Base-by-base conservation (phyloP, 441 rosid genomes). In the Euphorbia celastroides region DNA sequence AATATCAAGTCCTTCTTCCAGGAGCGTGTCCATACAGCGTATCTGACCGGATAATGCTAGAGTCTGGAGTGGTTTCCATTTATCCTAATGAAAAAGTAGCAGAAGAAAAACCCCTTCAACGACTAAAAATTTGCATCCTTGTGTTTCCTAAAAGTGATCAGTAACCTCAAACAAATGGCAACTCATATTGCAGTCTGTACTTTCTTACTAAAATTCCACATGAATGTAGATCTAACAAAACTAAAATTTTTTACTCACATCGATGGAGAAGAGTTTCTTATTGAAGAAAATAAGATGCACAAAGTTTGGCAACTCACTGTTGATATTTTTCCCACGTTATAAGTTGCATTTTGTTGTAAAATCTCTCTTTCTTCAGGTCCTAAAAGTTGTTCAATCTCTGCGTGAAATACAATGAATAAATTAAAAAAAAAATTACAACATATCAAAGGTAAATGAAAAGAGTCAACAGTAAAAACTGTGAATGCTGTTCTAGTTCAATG, bases 11-110 rank as follows among this genome's bases (percentile, higher is more conserved):
- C 89, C 94, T 73, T 73, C 72, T 57, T 75, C 92, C 67, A 93
- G 79, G 59, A 93, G 83, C 68, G 72, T 74, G 77, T 87, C 97
- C 88, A 90, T 88, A 57, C 30, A 70, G 19, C 63, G 83, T 73
- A 90, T 84, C 79, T 90, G 96, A 68, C 82, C 75, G 0, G 97
- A 88, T 32, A 93, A 74, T 20, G 86, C 86, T 16, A 90, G 88
- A 3, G 96, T 87, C 66, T 93, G 98, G 68, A 90, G 85, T 36
- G 90, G 96, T 72, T 78, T 87, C 97, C 98, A 93, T 75, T 83
- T 88, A 62, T 62, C 88, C 96, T 93, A 72, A 76, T 28, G 28
- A 38, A 67, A 59, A 28, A 7, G 50, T 20, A 62, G 58, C 17
- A 62, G 57, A 31, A 42, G 41, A 57, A 59, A n/a, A n/a, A n/a